These are phyloP conservation scores for Pachyrhizus erosus DNA, from an alignment of 306 rosid species.

Conservation along the genomic window DNA sequence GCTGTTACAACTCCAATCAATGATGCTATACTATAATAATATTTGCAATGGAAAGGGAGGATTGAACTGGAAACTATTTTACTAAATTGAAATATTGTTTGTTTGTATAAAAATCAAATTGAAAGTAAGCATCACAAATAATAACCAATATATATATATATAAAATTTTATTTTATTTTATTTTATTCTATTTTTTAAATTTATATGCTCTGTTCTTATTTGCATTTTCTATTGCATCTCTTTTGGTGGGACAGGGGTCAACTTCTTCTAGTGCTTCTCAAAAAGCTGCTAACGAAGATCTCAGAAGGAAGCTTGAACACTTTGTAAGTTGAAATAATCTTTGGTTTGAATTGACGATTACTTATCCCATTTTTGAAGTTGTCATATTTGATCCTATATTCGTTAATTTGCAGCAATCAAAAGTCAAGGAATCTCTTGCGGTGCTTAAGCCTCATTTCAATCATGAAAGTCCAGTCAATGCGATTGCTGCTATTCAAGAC, in stretches of 20 bases:
- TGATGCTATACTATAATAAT: background rate
- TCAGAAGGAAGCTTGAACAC: slow-evolving; percentile 70
- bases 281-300: slow-evolving; percentile 51
- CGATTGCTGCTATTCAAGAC: slow-evolving; percentile 72
- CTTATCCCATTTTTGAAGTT: slow-evolving; percentile 4
- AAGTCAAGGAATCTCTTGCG: slow-evolving; percentile 69
- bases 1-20: background rate
- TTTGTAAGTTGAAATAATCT: slow-evolving; percentile 62
- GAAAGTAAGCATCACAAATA: background rate
- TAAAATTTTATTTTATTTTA: background rate
- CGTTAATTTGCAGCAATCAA: slow-evolving; percentile 66
- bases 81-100: background rate
- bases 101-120: background rate
- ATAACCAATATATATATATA: background rate
- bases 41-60: background rate
- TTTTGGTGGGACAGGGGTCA: slow-evolving; percentile 42
- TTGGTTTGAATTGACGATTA: background rate
- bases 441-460: slow-evolving; percentile 69
- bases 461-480: slow-evolving; percentile 60
- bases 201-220: background rate
- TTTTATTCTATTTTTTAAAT: background rate
- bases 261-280: slow-evolving; percentile 34
- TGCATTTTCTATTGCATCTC: slow-evolving; percentile 14
- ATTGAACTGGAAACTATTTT: background rate
- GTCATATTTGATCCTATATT: slow-evolving; percentile 31